Base-by-base conservation (phyloP, 2,329 filamentous ascomycete genomes). In the Alternaria solani region DNA sequence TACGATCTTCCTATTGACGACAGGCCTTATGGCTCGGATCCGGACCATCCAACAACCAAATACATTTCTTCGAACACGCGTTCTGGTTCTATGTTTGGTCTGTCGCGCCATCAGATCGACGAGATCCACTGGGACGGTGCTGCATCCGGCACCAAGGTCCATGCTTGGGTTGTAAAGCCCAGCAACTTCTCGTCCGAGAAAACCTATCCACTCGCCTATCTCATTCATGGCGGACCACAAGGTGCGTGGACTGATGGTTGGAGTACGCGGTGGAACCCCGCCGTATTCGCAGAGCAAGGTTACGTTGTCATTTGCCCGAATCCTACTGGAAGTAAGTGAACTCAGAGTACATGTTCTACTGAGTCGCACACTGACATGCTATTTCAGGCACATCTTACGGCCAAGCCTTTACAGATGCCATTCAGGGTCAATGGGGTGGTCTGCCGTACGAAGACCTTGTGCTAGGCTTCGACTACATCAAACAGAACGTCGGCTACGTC, bases 141-240 rank as follows among this genome's bases (percentile, higher is more conserved):
- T 5, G 87, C 85, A 34, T 75, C 75, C 46, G 73, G 80, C 39
- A 89, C 90, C 62, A 79, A 87, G 34, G 85, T 92, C n/a, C 91
- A 93, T 67, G 89, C 90, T 0, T 86, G 90, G 73, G 86, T 90
- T 5, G 81, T 92, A 67, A 87, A 86, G 59, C 91, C 85, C 65
- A 78, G 80, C 34, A 74, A 85, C 68, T 96, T 94, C 73, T 85
- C 91, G 71, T 78, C 84, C 8, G 82, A 78, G 18, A 90, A 92
- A 77, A 93, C 87, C 65, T 96, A 94, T 71, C 93, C 93, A 0
- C 82, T 96, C 5, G 87, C 90, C 2, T 89, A 93, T 73, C 81
- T 94, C 42, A 91, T 96, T 63, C 93, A 96, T 72, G 93, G 93
- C 55, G 93, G 93, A 0, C 92, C 92, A 0, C 91, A 95, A 75